Evolutionary conservation across 2,329 filamentous ascomycete genomes (phyloP), one percentile per base, ranked within the genome.

Genomic region (Didymella keratinophila): DNA sequence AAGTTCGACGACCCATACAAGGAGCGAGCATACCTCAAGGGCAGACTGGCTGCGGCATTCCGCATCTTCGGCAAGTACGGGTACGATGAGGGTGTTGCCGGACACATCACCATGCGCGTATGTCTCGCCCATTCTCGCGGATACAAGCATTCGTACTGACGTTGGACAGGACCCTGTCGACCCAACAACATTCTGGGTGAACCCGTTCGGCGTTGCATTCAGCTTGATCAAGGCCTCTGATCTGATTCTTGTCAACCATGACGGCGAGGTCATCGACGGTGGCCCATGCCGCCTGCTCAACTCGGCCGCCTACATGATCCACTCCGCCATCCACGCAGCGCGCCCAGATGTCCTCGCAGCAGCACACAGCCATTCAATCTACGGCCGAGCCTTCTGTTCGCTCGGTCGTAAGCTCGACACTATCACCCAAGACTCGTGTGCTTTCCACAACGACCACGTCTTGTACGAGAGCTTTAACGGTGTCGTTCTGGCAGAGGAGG

Each of bases 141-240:
- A 28, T 36, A 16, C 2, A 4, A 30, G 27, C 27, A 6, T 23
- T 8, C 7, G 23, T 28, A 27, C 58, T 65, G 28, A 69, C 27
- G 16, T 28, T 25, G 37, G 14, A 12, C 42, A 76, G 73, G 76
- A 89, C 61, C 87, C 87, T 0, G 81, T 88, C 7, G 82, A 87
- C 37, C 83, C 84, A 0, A 73, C 78, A 5, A 84, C 81, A 0
- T 88, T 89, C 76, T 89, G 86, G 87, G 85, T 90, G 4, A 89
- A 89, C 64, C 87, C 87, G 0, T 87, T 89, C 55, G 86, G 86
- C 11, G 81, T 86, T 1, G 81, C 85, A 2, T 89, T 88, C 75
- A 84, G 83, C 6, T 77, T 86, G 52, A 84, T 90, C 42, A 88
- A 85, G 56, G 81, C 83, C 0, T 87, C 85, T 0, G 87, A 91